Conservation (phyloP, 2,329 filamentous ascomycete genomes). For the Aspergillus sp. region DNA sequence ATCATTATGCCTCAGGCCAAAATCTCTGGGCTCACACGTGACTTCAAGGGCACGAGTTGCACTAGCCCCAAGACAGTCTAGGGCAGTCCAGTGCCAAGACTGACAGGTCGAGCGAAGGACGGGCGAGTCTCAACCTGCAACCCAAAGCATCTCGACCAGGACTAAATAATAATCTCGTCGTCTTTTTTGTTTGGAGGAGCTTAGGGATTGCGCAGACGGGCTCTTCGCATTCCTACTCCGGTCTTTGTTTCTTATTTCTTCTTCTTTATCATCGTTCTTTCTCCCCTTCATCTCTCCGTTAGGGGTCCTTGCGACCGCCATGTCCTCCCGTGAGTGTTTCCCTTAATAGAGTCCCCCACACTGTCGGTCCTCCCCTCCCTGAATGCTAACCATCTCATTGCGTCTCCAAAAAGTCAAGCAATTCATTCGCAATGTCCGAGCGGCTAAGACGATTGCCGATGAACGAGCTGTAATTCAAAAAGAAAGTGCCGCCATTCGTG, state of each 20-base stretch:
- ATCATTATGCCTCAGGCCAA: neutral
- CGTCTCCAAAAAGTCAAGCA: conserved; percentile 71
- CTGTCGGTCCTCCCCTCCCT: conserved; percentile 6
- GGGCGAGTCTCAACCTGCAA: neutral
- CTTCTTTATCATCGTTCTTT: conserved; percentile 4
- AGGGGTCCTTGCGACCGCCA: conserved; percentile 50
- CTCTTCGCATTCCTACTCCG: conserved; percentile 14
- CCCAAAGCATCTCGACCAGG: neutral
- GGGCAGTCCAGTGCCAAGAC: no score
- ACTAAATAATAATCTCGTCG: neutral
- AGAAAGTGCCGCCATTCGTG: conserved; percentile 94
- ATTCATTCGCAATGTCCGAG: conserved; percentile 98
- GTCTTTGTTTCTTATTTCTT: conserved; percentile 3
- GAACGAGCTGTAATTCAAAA: conserved; percentile 98
- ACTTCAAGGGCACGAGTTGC: no score
- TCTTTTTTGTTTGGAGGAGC: no score
- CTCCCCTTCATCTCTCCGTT: conserved; percentile 22
- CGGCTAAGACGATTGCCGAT: conserved; percentile 97
- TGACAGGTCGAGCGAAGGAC: no score
- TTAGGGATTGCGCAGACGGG: conserved; percentile 10
- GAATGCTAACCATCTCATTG: conserved; percentile 21
- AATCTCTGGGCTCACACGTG: no score
- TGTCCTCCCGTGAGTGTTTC: conserved; percentile 52
- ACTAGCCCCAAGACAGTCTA: no score
- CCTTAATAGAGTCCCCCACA: conserved; percentile 12